Conservation (phyloP, 2,329 filamentous ascomycete species). For the Stagonosporopsis chrysanthemi region DNA sequence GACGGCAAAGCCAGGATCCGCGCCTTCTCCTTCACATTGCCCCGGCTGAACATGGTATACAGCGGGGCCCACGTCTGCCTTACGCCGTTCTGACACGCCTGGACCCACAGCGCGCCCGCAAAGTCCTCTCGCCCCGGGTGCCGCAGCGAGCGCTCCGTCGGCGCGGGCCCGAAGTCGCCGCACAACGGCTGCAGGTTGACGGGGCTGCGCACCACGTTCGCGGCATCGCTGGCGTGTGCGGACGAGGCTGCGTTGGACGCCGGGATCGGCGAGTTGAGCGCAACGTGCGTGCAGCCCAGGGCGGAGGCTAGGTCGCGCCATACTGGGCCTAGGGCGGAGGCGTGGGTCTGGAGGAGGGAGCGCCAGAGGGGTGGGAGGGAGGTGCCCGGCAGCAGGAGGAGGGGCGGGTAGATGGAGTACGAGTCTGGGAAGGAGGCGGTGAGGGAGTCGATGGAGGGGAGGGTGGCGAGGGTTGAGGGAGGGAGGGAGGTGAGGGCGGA, state of each 20-base stretch:
- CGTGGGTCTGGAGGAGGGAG: constrained; percentile 36
- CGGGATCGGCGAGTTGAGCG: constrained; percentile 65
- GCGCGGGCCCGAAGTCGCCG: constrained; percentile 73
- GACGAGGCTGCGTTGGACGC: constrained; percentile 15
- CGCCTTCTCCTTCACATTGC: constrained; percentile 89
- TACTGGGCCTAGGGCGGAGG: constrained; percentile 28
- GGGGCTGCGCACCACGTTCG: constrained; percentile 77
- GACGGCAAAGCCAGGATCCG: constrained; percentile 65
- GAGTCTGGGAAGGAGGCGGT: constrained; percentile 43
- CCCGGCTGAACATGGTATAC: constrained; percentile 93
- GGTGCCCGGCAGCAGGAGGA: constrained; percentile 61
- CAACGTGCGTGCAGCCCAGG: constrained; percentile 63
- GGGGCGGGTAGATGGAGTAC: constrained; percentile 64
- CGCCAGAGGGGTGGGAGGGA: not conserved
- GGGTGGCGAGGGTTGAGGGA: constrained; percentile 15
- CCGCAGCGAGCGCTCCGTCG: constrained; percentile 26
- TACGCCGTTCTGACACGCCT: constrained; percentile 76
- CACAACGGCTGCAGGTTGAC: constrained; percentile 72
- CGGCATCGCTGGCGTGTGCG: constrained; percentile 9
- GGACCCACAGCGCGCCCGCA: constrained; percentile 76
- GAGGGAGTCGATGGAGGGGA: constrained; percentile 29
- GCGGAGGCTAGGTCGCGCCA: constrained; percentile 43
- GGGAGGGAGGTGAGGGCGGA: constrained; percentile 26
- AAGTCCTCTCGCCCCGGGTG: constrained; percentile 62
- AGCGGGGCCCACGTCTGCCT: constrained; percentile 84